These are phyloP conservation scores for Rhodocollybia butyracea DNA, from an alignment of 768 basidiomycete species.

Conservation along the genomic window DNA sequence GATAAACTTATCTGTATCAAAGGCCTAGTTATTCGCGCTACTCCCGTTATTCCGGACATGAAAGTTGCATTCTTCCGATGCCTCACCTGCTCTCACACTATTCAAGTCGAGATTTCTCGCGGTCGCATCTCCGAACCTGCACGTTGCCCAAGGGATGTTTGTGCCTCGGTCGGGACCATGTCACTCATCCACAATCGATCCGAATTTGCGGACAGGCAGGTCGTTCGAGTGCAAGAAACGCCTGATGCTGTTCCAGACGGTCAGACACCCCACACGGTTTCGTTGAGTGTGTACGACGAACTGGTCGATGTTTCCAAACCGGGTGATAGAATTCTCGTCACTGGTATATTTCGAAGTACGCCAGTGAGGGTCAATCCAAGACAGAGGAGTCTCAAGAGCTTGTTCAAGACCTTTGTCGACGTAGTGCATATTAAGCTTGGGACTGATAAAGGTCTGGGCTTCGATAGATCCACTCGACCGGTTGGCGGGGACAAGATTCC, in stretches of 20 bases:
- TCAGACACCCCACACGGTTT: slow-evolving; percentile 97
- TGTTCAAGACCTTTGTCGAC: slow-evolving; percentile 98
- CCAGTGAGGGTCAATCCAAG: slow-evolving; percentile 95
- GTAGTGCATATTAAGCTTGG: slow-evolving; percentile 89
- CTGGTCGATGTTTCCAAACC: slow-evolving; percentile 96
- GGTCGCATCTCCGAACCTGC: slow-evolving; percentile 94
- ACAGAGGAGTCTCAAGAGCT: slow-evolving; percentile 85
- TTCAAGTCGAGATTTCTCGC: slow-evolving; percentile 96
- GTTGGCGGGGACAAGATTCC: slow-evolving; percentile 66
- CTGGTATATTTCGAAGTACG: slow-evolving; percentile 92
- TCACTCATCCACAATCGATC: slow-evolving; percentile 95
- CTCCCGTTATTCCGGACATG: slow-evolving; percentile 99
- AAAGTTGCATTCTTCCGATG: slow-evolving; percentile 98
- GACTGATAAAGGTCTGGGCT: slow-evolving; percentile 57
- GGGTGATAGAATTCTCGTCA: slow-evolving; percentile 87
- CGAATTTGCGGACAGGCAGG: slow-evolving; percentile 94
- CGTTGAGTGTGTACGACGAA: slow-evolving; percentile 96
- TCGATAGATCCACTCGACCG: slow-evolving; percentile 76
- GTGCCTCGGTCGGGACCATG: slow-evolving; percentile 85
- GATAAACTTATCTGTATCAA: slow-evolving; percentile 97
- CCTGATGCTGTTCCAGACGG: slow-evolving; percentile 98
- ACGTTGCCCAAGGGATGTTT: slow-evolving; percentile 91
- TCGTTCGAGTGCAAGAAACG: slow-evolving; percentile 94
- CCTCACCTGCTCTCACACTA: slow-evolving; percentile 92
- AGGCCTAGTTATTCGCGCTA: slow-evolving; percentile 95